These are phyloP conservation scores for Epichloe hybrida DNA, from an alignment of 2,329 filamentous ascomycete genomes.

Conservation along the genomic window DNA sequence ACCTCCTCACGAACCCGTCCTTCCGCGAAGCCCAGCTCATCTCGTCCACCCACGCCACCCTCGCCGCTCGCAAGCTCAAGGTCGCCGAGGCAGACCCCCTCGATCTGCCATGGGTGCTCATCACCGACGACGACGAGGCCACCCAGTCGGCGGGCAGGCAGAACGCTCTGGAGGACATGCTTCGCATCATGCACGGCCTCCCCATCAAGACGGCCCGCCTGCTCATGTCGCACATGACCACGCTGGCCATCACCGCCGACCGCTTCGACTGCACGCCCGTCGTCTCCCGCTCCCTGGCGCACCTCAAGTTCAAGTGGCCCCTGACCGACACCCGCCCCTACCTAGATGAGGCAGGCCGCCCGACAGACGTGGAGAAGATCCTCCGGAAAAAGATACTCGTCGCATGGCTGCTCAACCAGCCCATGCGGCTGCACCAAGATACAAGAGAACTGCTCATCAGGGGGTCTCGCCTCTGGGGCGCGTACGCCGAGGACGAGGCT, in stretches of 20 bases:
- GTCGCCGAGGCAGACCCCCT: slow-evolving; percentile 32
- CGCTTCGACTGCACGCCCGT: slow-evolving; percentile 52
- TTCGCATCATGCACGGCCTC: slow-evolving; percentile 49
- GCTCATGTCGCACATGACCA: slow-evolving; percentile 49
- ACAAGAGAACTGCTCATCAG: slow-evolving; percentile 53
- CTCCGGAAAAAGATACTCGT: slow-evolving; percentile 58
- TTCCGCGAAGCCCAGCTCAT: slow-evolving; percentile 51
- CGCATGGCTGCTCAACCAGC: slow-evolving; percentile 50
- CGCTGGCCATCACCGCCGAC: slow-evolving; percentile 58
- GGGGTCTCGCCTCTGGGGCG: slow-evolving; percentile 47
- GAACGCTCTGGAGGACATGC: slow-evolving; percentile 50
- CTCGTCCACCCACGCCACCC: slow-evolving; percentile 32
- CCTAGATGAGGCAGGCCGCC: slow-evolving; percentile 22
- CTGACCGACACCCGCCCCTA: slow-evolving; percentile 26
- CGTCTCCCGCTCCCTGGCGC: slow-evolving; percentile 38
- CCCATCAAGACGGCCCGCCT: slow-evolving; percentile 25
- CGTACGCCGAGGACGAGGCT: slow-evolving; percentile 16
- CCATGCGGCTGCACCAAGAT: slow-evolving; percentile 43
- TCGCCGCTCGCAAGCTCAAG: slow-evolving; percentile 33
- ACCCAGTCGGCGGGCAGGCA: slow-evolving; percentile 48
- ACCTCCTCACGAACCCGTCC: slow-evolving; percentile 47
- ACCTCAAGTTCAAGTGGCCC: slow-evolving; percentile 42
- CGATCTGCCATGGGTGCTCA: slow-evolving; percentile 49
- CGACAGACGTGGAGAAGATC: slow-evolving; percentile 44
- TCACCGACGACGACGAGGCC: slow-evolving; percentile 56